Base-by-base conservation (phyloP, 2,329 filamentous ascomycete species). In the Aspergillus uvarum region DNA sequence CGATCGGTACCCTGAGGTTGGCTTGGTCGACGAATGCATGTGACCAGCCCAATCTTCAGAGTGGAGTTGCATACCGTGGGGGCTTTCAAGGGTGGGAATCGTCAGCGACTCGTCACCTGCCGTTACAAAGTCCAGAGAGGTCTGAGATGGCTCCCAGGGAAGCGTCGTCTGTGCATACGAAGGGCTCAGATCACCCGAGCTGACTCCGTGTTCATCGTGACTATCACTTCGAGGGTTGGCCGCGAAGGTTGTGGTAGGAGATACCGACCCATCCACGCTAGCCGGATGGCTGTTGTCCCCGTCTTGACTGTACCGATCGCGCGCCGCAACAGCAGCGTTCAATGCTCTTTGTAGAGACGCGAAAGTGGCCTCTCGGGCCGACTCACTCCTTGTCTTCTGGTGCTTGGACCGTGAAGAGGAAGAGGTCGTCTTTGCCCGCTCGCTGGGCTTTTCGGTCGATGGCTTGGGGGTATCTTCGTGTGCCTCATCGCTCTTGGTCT, bases 291-390 rank as follows among this genome's bases (percentile, higher is more conserved):
- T 62, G 29, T 62, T 63, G 50, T 66, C 65, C 29, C 59, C 56
- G 22, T 66, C 59, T n/a, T 59, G 55, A 47, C 65, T 63, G 59
- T 72, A 75, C 26, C 72, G 68, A 35, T 70, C 70, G 22, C 74
- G 74, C 53, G 75, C 76, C 51, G 76, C 75, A 58, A 75, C 75
- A 11, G 77, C 76, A 44, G 76, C 75, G 58, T 74, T 75, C 52
- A 80, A 69, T n/a, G 77, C 76, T 59, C 77, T 69, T 63, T 79
- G 77, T 51, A 79, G 66, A n/a, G 77, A 79, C 10, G 74, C 75
- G 65, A 77, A 78, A 16, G 75, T 78, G 47, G 76, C 75, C 60
- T 78, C 76, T 16, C 76, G 74, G 32, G 72, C 70, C 7, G 73
- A 70, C 53, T 78, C 76, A 55, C 72, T 77, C 51, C 69, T 69